Conservation (phyloP, 1,284 basidiomycete genomes). For the Moesziomyces globuligerus region DNA sequence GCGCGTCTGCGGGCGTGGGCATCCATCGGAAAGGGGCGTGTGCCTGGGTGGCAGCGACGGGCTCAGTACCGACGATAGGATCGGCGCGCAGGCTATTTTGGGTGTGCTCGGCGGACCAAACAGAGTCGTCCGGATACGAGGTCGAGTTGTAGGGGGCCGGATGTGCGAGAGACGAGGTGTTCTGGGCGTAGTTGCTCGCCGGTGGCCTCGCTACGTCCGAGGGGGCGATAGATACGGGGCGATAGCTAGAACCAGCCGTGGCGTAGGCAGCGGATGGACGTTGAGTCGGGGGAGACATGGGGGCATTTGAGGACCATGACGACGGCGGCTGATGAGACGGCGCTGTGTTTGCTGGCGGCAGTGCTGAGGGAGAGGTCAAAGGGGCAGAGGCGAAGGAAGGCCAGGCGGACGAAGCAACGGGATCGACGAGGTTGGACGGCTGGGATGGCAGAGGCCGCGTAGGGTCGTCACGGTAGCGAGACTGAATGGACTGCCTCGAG, state of each 20-base stretch:
- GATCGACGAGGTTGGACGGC: background rate
- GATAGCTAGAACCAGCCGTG: conserved; percentile 5
- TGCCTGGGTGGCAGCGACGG: background rate
- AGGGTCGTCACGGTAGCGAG: conserved; percentile 5
- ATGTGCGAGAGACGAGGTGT: background rate
- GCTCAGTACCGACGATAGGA: background rate
- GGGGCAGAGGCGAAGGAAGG: conserved; percentile 3
- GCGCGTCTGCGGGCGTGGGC: conserved; percentile 8
- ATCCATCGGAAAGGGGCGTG: conserved; percentile 28
- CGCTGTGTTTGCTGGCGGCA: background rate
- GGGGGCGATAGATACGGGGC: background rate
- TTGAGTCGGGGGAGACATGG: conserved; percentile 23
- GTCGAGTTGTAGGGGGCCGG: conserved; percentile 7
- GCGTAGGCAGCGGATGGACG: conserved; percentile 10
- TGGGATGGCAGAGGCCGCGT: background rate
- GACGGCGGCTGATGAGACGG: conserved; percentile 4
- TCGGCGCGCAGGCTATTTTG: conserved; percentile 8
- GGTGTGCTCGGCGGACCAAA: conserved; percentile 11
- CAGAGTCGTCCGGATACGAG: conserved; percentile 15
- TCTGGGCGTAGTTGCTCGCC: conserved; percentile 1
- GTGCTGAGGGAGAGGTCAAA: conserved; percentile 1
- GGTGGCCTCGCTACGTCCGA: background rate
- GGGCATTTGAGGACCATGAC: conserved; percentile 13
- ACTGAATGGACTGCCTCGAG: conserved; percentile 1
- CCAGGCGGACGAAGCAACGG: conserved; percentile 10